These are phyloP conservation scores for Oleoguttula mirabilis DNA, from an alignment of 495 filamentous ascomycete genomes.

Conservation along the genomic window DNA sequence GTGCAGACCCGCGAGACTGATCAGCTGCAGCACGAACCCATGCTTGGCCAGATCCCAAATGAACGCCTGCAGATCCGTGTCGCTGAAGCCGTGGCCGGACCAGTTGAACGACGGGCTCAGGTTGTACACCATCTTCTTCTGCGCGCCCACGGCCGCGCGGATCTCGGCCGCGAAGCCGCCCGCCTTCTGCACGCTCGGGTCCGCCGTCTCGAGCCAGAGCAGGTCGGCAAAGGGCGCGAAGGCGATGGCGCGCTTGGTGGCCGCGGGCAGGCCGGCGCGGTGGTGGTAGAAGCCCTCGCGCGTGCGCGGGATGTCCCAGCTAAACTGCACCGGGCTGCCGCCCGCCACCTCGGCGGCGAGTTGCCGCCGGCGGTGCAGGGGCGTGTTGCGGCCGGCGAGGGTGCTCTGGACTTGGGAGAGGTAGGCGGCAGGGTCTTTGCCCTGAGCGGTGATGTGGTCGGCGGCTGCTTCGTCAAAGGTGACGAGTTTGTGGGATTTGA, in stretches of 20 bases:
- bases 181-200: constrained; percentile 69
- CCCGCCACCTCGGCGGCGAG: constrained; percentile 53
- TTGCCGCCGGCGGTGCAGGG: constrained; percentile 60
- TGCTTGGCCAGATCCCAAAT: constrained; percentile 92
- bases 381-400: constrained; percentile 53
- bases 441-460: constrained; percentile 51
- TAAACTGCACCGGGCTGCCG: constrained; percentile 56
- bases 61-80: constrained; percentile 67
- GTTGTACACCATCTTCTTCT: constrained; percentile 93
- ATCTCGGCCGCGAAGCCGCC: constrained; percentile 64
- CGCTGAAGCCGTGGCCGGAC: constrained; percentile 85
- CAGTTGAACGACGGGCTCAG: constrained; percentile 94
- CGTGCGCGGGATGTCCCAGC: constrained; percentile 85
- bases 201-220: constrained; percentile 92
- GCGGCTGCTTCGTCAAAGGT: constrained; percentile 87
- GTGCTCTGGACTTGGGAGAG: constrained; percentile 36
- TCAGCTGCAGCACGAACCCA: constrained; percentile 88
- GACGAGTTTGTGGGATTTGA: constrained; percentile 71
- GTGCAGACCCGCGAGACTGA: constrained; percentile 84
- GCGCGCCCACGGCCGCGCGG: constrained; percentile 42
- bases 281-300: constrained; percentile 96
- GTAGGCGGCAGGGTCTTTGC: constrained; percentile 41
- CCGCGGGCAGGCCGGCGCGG: constrained; percentile 71
- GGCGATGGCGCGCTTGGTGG: constrained; percentile 81
- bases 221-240: constrained; percentile 91